phyloP scores from a whole-genome alignment of 202 grass and related monocot genomes.

The Setaria viridis region DNA sequence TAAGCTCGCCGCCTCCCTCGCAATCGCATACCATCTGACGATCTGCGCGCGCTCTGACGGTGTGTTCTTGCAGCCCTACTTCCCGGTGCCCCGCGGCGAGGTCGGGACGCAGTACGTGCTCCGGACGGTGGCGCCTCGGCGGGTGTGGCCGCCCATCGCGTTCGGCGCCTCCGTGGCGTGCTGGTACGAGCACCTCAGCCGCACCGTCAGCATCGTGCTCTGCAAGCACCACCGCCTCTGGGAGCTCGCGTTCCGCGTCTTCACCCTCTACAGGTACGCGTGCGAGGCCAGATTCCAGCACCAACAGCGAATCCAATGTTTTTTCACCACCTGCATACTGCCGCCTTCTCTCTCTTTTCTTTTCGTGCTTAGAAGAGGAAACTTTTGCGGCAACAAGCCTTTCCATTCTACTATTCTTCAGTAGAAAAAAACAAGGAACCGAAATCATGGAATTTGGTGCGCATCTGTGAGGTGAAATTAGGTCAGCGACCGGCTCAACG shows the following conservation, averaged over 20 bases:
- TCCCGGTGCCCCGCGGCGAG: constrained; percentile 79
- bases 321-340: too few species aligned
- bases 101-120: constrained; percentile 80
- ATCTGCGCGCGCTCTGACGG: too few species aligned
- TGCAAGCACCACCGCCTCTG: constrained; percentile 95
- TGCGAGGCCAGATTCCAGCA: too few species aligned
- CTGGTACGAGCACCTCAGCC: constrained; percentile 99
- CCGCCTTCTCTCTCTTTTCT: too few species aligned
- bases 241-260: constrained; percentile 86
- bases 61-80: constrained; percentile 59
- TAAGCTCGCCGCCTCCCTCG: constrained; percentile 22
- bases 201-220: constrained; percentile 81
- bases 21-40: background rate
- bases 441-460: background rate
- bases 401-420: background rate
- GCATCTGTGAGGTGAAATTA: constrained; percentile 36
- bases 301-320: background rate
- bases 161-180: constrained; percentile 92
- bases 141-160: constrained; percentile 87
- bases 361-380: too few species aligned
- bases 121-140: constrained; percentile 82
- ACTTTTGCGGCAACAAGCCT: too few species aligned
- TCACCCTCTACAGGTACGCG: constrained; percentile 82
- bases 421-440: background rate
- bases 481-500: constrained; percentile 35